Evolutionary conservation across 345 rosid species (phyloP), one percentile per base, ranked within the genome.

Genomic region (Balakata baccata): DNA sequence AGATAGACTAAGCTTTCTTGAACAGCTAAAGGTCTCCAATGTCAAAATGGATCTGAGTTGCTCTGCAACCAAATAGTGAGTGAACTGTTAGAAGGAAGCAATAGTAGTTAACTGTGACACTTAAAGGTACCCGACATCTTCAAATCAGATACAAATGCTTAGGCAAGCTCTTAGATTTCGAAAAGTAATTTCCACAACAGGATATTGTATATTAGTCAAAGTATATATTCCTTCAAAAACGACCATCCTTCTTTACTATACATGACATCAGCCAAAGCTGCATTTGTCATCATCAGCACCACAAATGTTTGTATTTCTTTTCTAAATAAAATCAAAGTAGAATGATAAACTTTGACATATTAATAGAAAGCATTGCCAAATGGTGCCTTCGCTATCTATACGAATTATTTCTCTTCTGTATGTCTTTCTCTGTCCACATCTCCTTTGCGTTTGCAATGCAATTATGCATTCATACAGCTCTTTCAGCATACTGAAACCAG

Each of bases 201-300:
- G 70, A 43, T 12, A n/a, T 23, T 22, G 54, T 20, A 47, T 20
- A 46, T 74, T 25, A 68, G 14, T 74, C 71, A 54, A 25, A 54
- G 17, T 20, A 38, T 59, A 12, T 23, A 60, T 29, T 59, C 5
- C 18, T 72, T 62, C 50, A 38, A 37, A 64, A 64, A 52, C 41
- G 56, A 64, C 25, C 22, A 63, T 64, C 37, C 20, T 53, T 11
- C 14, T 38, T 54, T 29, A 29, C 34, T 29, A 41, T 6, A 29
- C 45, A 16, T 65, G 37, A 50, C 64, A 52, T 63, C 18, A 64
- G 64, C 20, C 25, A 41, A 41, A 34, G 63, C 18, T 13, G 23
- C 29, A 29, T 43, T 1, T 18, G 25, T 16, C 34, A 29, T 37
- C 64, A 47, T 14, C 53, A 49, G 18, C 54, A 37, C 56, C 37